Evolutionary conservation across 768 basidiomycete genomes (phyloP).

Genomic region (Lentinula edodes): DNA sequence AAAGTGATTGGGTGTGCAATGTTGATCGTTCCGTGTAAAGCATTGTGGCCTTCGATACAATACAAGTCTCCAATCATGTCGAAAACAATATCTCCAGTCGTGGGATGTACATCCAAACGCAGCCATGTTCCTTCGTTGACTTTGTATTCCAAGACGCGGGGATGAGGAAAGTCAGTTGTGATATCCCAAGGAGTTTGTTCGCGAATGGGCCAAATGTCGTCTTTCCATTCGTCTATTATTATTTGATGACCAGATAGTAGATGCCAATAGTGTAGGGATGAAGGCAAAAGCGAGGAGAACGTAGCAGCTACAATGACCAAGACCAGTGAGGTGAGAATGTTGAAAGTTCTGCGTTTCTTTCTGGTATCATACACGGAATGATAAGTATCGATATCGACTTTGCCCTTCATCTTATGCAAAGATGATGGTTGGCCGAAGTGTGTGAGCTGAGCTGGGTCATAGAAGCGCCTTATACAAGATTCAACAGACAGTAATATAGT

Average conservation of each 20-base stretch:
- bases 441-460: not conserved
- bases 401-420: not conserved
- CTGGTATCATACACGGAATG: not conserved
- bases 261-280: not conserved
- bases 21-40: not conserved
- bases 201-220: constrained; percentile 7
- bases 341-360: not conserved
- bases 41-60: constrained; percentile 49
- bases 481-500: no score
- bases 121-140: constrained; percentile 75
- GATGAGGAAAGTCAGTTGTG: constrained; percentile 68
- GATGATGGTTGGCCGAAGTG: not conserved
- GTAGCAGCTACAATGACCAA: not conserved
- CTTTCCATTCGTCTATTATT: not conserved
- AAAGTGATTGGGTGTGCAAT: constrained; percentile 52
- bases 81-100: constrained; percentile 64
- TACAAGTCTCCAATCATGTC: constrained; percentile 75
- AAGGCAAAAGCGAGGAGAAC: not conserved
- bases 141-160: constrained; percentile 58
- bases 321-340: not conserved
- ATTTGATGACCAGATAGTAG: not conserved
- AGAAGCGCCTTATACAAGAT: not conserved
- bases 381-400: not conserved
- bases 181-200: constrained; percentile 7
- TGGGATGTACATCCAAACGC: constrained; percentile 65